Conservation (phyloP, 129 eudicot genomes). For the Silybum marianum region DNA sequence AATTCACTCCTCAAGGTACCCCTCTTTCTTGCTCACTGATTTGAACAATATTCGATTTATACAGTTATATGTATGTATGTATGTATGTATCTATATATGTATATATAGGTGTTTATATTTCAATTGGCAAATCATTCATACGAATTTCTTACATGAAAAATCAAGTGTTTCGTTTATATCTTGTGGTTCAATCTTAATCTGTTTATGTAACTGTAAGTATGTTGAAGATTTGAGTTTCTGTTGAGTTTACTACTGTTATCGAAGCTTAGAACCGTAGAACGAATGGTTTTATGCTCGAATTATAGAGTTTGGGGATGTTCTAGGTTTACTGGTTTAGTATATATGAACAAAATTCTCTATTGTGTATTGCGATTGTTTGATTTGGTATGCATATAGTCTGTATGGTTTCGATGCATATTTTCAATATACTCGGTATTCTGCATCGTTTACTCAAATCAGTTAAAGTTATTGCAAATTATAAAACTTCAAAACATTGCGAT, state of each 20-base stretch:
- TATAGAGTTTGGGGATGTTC: constrained; percentile 26
- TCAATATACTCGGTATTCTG: neutral
- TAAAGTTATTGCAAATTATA: neutral
- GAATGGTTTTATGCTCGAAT: constrained; percentile 11
- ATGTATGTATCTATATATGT: neutral
- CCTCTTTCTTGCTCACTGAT: constrained; percentile 8
- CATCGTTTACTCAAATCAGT: neutral
- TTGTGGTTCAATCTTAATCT: neutral
- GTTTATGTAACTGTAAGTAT: neutral
- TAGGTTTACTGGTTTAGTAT: constrained; percentile 5
- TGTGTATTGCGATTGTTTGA: neutral
- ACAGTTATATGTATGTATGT: neutral
- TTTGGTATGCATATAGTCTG: constrained; percentile 9
- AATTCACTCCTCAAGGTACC: constrained; percentile 27
- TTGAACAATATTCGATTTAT: neutral
- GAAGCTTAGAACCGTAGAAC: constrained; percentile 26
- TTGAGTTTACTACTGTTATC: constrained; percentile 2
- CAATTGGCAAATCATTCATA: neutral
- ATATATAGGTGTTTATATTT: neutral
- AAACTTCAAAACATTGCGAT: neutral
- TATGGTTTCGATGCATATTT: constrained; percentile 6
- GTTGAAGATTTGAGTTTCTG: neutral
- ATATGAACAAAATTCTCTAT: neutral
- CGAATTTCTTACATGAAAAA: neutral
- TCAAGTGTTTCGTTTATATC: constrained; percentile 3